Evolutionary conservation across 495 filamentous ascomycete species (phyloP), one percentile per base, ranked within the genome.

Genomic region (Xylaria palmicola): DNA sequence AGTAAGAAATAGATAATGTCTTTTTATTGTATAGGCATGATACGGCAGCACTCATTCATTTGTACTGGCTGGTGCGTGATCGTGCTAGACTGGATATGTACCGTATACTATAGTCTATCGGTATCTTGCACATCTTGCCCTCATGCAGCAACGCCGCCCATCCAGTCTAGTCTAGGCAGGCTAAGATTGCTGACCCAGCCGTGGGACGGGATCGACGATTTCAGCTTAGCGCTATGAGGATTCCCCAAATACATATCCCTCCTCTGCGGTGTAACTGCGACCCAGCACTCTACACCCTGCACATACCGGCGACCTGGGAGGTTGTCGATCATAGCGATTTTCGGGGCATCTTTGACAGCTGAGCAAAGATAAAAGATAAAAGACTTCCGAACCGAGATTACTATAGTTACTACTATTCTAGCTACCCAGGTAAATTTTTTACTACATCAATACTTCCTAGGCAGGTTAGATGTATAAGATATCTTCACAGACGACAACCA

Each of bases 241-340:
- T 27, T 4, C 0, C 43, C 43, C 43, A 13, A 45, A 45, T 15
- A 9, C 43, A 45, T 24, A 4, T 49, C 8, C 12, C 8, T 48
- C 26, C n/a, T n/a, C 24, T 49, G 15, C 30, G 15, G 45, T 30
- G 45, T 49, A 49, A 30, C 26, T 8, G 13, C 26, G 12, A 26
- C 13, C 24, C 45, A 49, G 27, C 10, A 27, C 43, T 27, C 43
- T 22, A 27, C 43, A 27, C 17, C n/a, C n/a, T 55, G 37, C 43
- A 39, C 20, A 55, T 43, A 26, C 6, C 52, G 52, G 52, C 52
- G 52, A 55, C 52, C 36, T 54, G 51, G 51, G 22, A 36, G 12
- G 10, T 41, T 29, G 37, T 55, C 37, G 36, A 55, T 43, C 52
- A 55, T 43, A 10, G 13, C 15, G 32, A 22, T 37, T 20, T 27